Evolutionary conservation across 1,139 yeast genomes (phyloP), one percentile per base, ranked within the genome.

Genomic region (Arxiozyma heterogenica): DNA sequence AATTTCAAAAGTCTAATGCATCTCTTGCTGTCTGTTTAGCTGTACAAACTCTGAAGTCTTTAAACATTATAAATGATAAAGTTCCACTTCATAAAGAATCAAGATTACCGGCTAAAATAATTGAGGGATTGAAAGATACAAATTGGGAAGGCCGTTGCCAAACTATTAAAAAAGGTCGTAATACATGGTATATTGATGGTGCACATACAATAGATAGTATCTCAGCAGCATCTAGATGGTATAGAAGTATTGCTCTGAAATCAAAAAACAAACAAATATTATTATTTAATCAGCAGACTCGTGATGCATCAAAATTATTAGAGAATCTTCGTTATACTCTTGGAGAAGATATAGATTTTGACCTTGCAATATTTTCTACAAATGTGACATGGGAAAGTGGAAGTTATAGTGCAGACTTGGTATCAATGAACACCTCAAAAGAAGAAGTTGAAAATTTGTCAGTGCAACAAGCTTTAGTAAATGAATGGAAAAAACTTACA

Each of bases 71-170:
- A n/a, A 55, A 63, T 23, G 69, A 54, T 52, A 61, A 52, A 60
- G 64, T 55, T 55, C 60, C 64, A 34, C 54, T 45, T 20, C 50
- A 48, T 52, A 58, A 30, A 41, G 45, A 51, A 38, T 34, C 61
- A 18, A 39, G 49, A 25, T 46, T 67, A 20, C 72, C 71, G 18
- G 51, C 52, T 1, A 73, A 77, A 63, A 83, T 90, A 60, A 63
- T 77, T 6, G 63, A 65, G 11, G 99, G 98, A 0, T 74, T 94
- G 46, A 81, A 78, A 53, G 58, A 71, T 1, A 88, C 96, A 0
- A 73, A 76, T 48, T 93, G 98, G 97, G 94, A 94, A 23, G 99
- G 99, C 0, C 78, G 99, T 61, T 93, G 98, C 65, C 98, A 94
- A 71, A 77, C 82, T 2, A 71, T 89, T 41, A 65, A 69, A 46